Conservation (phyloP, 2,329 filamentous ascomycete species). For the Celoporthe dispersa region DNA sequence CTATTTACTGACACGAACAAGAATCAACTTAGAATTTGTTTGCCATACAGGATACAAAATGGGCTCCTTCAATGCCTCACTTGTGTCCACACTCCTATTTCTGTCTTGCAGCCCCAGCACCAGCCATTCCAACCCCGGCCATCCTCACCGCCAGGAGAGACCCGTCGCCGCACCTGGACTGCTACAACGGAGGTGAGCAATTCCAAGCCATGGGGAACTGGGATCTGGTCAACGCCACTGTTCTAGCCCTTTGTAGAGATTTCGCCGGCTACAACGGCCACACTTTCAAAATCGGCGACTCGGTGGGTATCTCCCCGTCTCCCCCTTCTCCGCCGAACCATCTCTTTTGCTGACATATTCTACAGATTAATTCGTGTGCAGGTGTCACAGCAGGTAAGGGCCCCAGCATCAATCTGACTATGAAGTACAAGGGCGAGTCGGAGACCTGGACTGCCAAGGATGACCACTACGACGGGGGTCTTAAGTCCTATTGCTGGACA, state of each 20-base stretch:
- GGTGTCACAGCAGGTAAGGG: constrained; percentile 3
- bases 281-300: not conserved
- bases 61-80: not conserved
- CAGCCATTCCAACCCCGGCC: not conserved
- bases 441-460: constrained; percentile 3
- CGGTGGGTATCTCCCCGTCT: not conserved
- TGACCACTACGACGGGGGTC: not conserved
- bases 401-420: constrained; percentile 5
- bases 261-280: constrained; percentile 11
- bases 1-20: not conserved
- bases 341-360: not conserved
- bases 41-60: not conserved
- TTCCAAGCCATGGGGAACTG: constrained; percentile 1
- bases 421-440: constrained; percentile 14
- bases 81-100: not conserved
- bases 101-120: not conserved
- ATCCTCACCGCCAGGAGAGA: not conserved
- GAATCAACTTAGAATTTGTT: not conserved
- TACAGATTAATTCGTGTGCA: constrained; percentile 4
- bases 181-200: not conserved
- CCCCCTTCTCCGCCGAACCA: too few species aligned
- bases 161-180: constrained; percentile 8
- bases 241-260: not conserved
- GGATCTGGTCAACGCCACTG: constrained; percentile 10
- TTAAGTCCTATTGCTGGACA: constrained; percentile 10